Base-by-base conservation (phyloP, 768 basidiomycete genomes). In the Lentinula boryana region DNA sequence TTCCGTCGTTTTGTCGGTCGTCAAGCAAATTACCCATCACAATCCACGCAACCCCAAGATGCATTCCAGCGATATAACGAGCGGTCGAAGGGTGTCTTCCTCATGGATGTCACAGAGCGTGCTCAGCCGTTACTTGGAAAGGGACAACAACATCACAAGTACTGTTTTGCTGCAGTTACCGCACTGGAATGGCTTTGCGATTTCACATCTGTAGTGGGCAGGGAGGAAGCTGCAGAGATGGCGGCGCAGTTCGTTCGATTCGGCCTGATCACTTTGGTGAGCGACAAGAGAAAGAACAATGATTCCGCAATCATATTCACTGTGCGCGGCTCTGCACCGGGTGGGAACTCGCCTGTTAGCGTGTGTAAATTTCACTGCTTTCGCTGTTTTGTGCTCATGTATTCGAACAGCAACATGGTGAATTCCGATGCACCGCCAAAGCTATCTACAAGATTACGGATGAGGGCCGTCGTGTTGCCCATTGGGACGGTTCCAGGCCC, bases 161-260 rank as follows among this genome's bases (percentile, higher is more conserved):
- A 85, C 68, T 92, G 91, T 67, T 98, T 99, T 70, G 77, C 86
- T 32, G 95, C 97, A 23, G 85, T 93, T 57, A 83, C 83, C 49
- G 95, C 92, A 0, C 79, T 98, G 59, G 95, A 98, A 74, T 99
- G 97, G 97, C 84, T 99, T 43, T 91, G 93, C 70, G 97, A 99
- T 72, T 97, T 94, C 67, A 94, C 97, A 0, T 97, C 95, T 1
- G 93, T 95, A 36, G 93, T 95, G 36, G 95, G 95, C 23, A 80
- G 93, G 56, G 97, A 99, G 69, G 97, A 98, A 72, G 95, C 94
- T 0, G 93, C 94, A 10, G 97, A 99, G 78, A 91, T 98, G 85
- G 89, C 93, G 2, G 97, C 95, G 4, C 97, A 98, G 71, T 98
- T 98, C 68, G 95, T 98, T 50, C 87, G 97, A 56, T 97, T 95